phyloP scores from a whole-genome alignment of 768 basidiomycete genomes.

The Mycena vitilis region DNA sequence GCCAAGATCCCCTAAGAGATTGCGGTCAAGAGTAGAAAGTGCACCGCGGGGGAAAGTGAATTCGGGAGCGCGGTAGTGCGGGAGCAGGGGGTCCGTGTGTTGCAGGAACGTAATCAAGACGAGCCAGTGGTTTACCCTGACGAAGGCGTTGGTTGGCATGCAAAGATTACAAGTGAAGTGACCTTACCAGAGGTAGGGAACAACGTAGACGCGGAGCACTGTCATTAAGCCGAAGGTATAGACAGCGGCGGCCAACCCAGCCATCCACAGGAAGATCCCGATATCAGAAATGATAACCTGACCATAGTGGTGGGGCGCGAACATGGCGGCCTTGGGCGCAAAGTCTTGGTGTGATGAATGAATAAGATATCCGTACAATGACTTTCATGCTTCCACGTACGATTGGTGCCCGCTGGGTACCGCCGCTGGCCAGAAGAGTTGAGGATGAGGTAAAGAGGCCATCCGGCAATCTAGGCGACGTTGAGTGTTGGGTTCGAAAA shows the following conservation, averaged over 20 bases:
- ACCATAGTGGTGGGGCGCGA: conserved; percentile 79
- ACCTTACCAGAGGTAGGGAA: conserved; percentile 88
- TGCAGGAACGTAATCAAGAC: conserved; percentile 97
- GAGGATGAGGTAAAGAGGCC: conserved; percentile 83
- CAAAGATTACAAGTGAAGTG: not conserved
- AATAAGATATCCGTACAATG: not conserved
- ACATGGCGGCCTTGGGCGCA: conserved; percentile 81
- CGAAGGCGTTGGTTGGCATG: not conserved
- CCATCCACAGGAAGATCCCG: conserved; percentile 82
- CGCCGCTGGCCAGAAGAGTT: conserved; percentile 89
- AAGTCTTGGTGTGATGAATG: conserved; percentile 63
- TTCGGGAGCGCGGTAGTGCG: conserved; percentile 89
- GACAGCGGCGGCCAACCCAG: conserved; percentile 64
- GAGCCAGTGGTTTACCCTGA: conserved; percentile 92
- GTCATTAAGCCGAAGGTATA: conserved; percentile 73
- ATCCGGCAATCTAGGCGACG: conserved; percentile 73
- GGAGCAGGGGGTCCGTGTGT: conserved; percentile 95
- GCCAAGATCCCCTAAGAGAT: conserved; percentile 82
- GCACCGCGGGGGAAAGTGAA: conserved; percentile 97
- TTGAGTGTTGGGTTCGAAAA: not conserved
- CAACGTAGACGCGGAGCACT: conserved; percentile 83
- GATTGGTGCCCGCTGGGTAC: conserved; percentile 85
- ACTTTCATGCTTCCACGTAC: conserved; percentile 57
- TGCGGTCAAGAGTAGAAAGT: conserved; percentile 90
- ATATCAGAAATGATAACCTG: conserved; percentile 87